phyloP scores from a whole-genome alignment of 1,139 yeast genomes.

The Diutina pseudorugosa region DNA sequence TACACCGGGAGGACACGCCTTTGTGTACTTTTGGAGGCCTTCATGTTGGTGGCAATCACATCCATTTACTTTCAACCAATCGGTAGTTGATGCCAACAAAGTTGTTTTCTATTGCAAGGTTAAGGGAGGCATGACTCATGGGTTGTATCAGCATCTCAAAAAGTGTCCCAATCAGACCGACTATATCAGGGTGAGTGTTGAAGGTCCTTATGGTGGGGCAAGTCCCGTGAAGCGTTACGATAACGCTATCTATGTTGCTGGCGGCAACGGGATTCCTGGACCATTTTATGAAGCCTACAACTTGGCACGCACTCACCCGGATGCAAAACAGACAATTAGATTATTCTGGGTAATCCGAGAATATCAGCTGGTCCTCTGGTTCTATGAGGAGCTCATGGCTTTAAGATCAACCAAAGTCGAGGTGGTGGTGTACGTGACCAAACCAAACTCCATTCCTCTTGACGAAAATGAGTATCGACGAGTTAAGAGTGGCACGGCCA shows the following conservation, averaged over 20 bases:
- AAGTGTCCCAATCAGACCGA: conserved; percentile 33
- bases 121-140: conserved; percentile 24
- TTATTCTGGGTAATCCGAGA: conserved; percentile 44
- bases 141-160: conserved; percentile 21
- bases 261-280: conserved; percentile 59
- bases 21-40: conserved; percentile 31
- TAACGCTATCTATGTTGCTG: conserved; percentile 39
- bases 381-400: conserved; percentile 27
- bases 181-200: conserved; percentile 29
- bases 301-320: background rate
- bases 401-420: conserved; percentile 21
- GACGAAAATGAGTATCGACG: background rate
- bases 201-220: conserved; percentile 47
- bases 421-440: conserved; percentile 31
- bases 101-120: conserved; percentile 13
- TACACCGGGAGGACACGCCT: conserved; percentile 41
- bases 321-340: conserved; percentile 12
- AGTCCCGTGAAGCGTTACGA: conserved; percentile 35
- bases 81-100: conserved; percentile 12
- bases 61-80: conserved; percentile 39
- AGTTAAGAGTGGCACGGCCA: background rate
- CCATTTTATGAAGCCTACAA: conserved; percentile 20
- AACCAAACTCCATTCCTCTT: conserved; percentile 14
- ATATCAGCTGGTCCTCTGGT: conserved; percentile 33
- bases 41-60: conserved; percentile 45